Base-by-base conservation (phyloP, 306 rosid species). In the Luffa aegyptiaca region DNA sequence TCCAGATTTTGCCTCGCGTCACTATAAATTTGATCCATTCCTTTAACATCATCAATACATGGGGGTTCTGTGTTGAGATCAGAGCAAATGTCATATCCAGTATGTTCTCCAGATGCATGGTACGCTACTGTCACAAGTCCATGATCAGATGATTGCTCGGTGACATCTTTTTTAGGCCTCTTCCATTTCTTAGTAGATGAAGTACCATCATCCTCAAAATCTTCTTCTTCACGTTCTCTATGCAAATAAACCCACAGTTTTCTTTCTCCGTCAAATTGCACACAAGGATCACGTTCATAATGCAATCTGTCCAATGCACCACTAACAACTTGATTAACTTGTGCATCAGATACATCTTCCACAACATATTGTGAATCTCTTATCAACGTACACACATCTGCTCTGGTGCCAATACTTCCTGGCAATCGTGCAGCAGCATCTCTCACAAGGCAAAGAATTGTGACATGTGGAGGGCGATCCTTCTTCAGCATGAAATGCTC, bases 271-370 rank as follows among this genome's bases (percentile, higher is more conserved):
- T 96, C 99, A 84, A 91, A 96, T 76, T 91, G 99, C 20, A 96
- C 99, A 86, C 98, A 96, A 80, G 99, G 99, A 82, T 96, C 99
- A 65, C 99, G 98, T 80, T 96, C 99, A 87, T 96, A 96, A 84
- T 96, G 99, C 90, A 96, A 87, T 39, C 99, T 92, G 82, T 96
- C 99, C 86, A 96, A 84, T 84, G 99, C 99, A 74, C 99, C 99
- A 85, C 98, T 96, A 62, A 96, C 99, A 80, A 96, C 96, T 87
- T 93, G 98, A 87, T 96, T 96, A 66, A 96, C 94, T 84, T 96
- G 98, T n/a, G 90, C 80, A 87, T 96, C 99, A 79, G 98, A 88
- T 48, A 96, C 99, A 79, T 96, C 99, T 84, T 96, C 99, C 79
- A 96, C 98, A 81, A 96, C 87, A 83, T 91, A 96, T 80, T 96